Evolutionary conservation across 495 filamentous ascomycete genomes (phyloP).

Genomic region (Penicillium atrosanguineum): DNA sequence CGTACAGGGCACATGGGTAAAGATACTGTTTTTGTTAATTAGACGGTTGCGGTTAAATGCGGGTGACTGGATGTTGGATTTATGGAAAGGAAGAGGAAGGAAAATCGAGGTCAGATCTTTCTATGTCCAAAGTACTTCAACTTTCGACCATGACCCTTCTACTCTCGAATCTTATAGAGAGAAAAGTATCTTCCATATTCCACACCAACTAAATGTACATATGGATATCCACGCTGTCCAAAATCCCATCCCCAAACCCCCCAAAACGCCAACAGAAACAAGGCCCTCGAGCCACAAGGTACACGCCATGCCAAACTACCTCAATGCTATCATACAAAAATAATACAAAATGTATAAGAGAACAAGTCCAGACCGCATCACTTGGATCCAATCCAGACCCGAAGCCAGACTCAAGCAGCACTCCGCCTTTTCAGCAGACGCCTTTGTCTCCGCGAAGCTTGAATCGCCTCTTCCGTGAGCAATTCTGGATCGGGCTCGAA

Average conservation of each 20-base stretch:
- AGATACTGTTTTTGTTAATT: too few species aligned
- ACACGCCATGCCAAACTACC: slow-evolving; percentile 17
- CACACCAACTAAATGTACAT: neutral
- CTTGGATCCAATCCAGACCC: neutral
- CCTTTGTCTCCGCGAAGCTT: slow-evolving; percentile 61
- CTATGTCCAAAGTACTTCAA: too few species aligned
- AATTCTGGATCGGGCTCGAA: neutral
- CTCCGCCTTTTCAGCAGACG: slow-evolving; percentile 42
- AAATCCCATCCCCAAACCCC: neutral
- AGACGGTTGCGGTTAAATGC: too few species aligned
- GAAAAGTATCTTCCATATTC: neutral
- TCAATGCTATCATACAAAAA: slow-evolving; percentile 29
- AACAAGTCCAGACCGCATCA: neutral
- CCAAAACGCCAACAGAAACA: slow-evolving; percentile 1
- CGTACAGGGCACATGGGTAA: too few species aligned
- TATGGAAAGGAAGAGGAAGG: too few species aligned
- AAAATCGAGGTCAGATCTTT: too few species aligned
- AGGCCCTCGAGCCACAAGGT: neutral
- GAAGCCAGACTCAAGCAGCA: neutral
- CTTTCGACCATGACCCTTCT: neutral
- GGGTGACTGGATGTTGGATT: too few species aligned
- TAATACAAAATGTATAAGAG: neutral
- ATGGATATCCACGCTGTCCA: neutral
- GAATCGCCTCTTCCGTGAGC: slow-evolving; percentile 64
- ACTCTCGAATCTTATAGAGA: slow-evolving; percentile 4